phyloP scores from a whole-genome alignment of 2,329 filamentous ascomycete genomes.

The Cordyceps fumosorosea region DNA sequence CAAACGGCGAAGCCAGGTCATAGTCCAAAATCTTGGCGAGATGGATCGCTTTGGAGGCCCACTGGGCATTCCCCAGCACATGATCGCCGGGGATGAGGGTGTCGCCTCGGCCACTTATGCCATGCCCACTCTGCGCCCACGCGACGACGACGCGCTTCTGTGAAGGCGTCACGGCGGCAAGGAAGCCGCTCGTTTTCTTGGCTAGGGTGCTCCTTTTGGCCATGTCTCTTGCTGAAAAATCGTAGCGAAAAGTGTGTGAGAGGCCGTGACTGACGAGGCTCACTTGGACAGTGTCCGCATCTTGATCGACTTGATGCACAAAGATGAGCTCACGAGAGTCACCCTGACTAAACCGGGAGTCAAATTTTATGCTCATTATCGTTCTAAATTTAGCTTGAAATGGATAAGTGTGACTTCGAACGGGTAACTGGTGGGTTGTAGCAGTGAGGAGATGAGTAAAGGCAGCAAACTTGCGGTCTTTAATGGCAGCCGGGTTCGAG shows the following conservation, averaged over 20 bases:
- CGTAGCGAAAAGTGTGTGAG: neutral
- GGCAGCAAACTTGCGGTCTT: too few species aligned
- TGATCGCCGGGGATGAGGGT: constrained; percentile 19
- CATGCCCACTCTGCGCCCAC: constrained; percentile 21
- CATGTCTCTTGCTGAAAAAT: neutral
- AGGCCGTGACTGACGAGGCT: neutral
- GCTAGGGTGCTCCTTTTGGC: neutral
- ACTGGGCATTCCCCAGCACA: constrained; percentile 25
- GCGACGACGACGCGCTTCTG: neutral
- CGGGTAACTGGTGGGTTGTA: too few species aligned
- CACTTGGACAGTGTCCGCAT: neutral
- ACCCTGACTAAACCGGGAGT: neutral
- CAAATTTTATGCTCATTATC: neutral
- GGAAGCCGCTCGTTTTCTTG: constrained; percentile 1
- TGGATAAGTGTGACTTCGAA: too few species aligned
- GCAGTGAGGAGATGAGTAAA: too few species aligned
- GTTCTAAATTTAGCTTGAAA: too few species aligned
- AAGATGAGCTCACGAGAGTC: neutral
- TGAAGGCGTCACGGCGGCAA: neutral
- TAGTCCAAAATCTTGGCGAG: constrained; percentile 25
- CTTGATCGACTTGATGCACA: neutral
- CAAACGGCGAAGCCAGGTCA: constrained; percentile 24
- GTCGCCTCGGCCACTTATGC: constrained; percentile 23
- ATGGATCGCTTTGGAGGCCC: constrained; percentile 24
- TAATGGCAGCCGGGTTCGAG: too few species aligned